A percentile compares a stretch with the other conserved stretches of the same genome.
These are phyloP conservation scores for Leonotis leonurus DNA, from an alignment of 257 asterid species.

Conservation along the genomic window DNA sequence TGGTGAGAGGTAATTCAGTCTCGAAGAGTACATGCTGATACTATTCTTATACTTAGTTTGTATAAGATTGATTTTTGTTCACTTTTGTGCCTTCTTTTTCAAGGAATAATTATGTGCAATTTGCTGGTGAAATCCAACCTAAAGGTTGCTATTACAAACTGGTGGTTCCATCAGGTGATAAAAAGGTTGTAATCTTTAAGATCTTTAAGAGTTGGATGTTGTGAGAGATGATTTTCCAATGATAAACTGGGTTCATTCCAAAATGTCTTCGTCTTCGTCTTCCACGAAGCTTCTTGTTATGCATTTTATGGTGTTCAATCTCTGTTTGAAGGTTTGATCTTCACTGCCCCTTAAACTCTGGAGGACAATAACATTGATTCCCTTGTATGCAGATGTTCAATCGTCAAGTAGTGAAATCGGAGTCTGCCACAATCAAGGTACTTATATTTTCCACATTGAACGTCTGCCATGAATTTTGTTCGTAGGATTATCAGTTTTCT, in stretches of 20 bases:
- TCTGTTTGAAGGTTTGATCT: not conserved
- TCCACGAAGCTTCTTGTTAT: not conserved
- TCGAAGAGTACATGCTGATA: not conserved
- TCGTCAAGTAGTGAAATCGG: slow-evolving; percentile 93
- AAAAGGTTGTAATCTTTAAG: slow-evolving; percentile 53
- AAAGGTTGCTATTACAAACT: slow-evolving; percentile 66
- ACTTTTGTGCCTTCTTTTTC: slow-evolving; percentile 6
- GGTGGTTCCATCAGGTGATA: slow-evolving; percentile 59
- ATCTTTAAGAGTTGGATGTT: slow-evolving; percentile 2
- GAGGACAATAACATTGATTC: not conserved
- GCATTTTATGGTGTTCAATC: not conserved
- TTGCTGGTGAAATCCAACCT: slow-evolving; percentile 95
- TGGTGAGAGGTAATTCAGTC: slow-evolving; percentile 66
- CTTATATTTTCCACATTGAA: not conserved
- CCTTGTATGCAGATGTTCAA: slow-evolving; percentile 60
- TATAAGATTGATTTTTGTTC: slow-evolving; percentile 11
- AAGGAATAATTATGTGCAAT: slow-evolving; percentile 94
- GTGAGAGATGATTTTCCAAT: not conserved
- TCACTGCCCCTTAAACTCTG: not conserved
- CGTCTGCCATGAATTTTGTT: not conserved
- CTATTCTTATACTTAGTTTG: not conserved
- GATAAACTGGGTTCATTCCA: not conserved
- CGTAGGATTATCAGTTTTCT: not conserved
- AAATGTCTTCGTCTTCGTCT: not conserved
- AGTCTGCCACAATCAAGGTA: slow-evolving; percentile 93